Percentiles rank a stretch among this genome's conserved stretches.
Evolutionary conservation across 805 yeast species (phyloP).

Genomic region (Candida sphagnicola): DNA sequence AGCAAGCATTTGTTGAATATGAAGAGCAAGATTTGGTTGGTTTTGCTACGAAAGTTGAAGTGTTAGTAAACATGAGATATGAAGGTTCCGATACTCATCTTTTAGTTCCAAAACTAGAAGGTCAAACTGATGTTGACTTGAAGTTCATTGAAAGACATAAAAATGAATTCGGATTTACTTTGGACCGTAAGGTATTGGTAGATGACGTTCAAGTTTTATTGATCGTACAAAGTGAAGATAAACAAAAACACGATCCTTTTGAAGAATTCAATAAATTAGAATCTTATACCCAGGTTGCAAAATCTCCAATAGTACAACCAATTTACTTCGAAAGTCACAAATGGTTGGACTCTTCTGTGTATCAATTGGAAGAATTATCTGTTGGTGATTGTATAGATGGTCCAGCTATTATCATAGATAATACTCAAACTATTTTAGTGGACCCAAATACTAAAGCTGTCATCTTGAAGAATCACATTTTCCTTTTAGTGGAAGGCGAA

Average conservation of each 20-base stretch:
- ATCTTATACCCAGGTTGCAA: conserved; percentile 12
- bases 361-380: conserved; percentile 17
- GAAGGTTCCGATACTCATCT: conserved; percentile 87
- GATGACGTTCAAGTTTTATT: conserved; percentile 44
- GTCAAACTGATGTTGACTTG: conserved; percentile 18
- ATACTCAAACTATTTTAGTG: conserved; percentile 27
- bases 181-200: conserved; percentile 31
- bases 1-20: conserved; percentile 36
- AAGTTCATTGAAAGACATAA: conserved; percentile 26
- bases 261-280: conserved; percentile 19
- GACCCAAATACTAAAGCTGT: conserved; percentile 30
- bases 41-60: conserved; percentile 50
- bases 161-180: conserved; percentile 33
- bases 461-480: conserved; percentile 25
- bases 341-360: conserved; percentile 24
- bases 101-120: conserved; percentile 48
- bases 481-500: conserved; percentile 26
- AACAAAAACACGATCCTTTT: conserved; percentile 51
- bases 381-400: conserved; percentile 20
- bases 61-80: conserved; percentile 72
- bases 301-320: conserved; percentile 5
- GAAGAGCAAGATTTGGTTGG: conserved; percentile 47
- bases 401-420: conserved; percentile 33
- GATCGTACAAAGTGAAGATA: conserved; percentile 54
- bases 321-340: conserved; percentile 29